Evolutionary conservation across 768 basidiomycete species (phyloP).

Genomic region (Tulasnella sp.): DNA sequence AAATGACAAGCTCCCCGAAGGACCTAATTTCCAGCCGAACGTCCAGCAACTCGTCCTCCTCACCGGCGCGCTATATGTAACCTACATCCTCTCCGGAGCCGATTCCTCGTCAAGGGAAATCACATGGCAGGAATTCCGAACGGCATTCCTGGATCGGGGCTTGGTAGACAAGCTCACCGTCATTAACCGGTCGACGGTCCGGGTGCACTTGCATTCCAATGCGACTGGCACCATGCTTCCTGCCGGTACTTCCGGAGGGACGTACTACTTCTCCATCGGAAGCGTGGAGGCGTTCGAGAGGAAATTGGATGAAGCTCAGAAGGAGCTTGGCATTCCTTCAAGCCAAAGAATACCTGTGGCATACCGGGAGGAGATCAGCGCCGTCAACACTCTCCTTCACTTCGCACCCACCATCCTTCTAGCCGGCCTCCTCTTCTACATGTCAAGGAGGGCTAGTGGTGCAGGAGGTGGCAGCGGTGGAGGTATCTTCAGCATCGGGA

Average conservation of each 20-base stretch:
- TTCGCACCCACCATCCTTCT: slow-evolving; percentile 94
- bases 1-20: slow-evolving; percentile 31
- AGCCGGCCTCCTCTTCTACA: slow-evolving; percentile 81
- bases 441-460: slow-evolving; percentile 62
- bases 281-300: slow-evolving; percentile 95
- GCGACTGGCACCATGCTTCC: slow-evolving; percentile 60
- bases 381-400: slow-evolving; percentile 70
- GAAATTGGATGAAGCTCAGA: slow-evolving; percentile 88
- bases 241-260: slow-evolving; percentile 44
- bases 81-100: slow-evolving; percentile 41
- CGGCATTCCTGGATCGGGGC: slow-evolving; percentile 92
- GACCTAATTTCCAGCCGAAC: slow-evolving; percentile 34
- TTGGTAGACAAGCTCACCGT: slow-evolving; percentile 91
- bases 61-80: slow-evolving; percentile 40
- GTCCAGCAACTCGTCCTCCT: slow-evolving; percentile 11
- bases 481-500: slow-evolving; percentile 95
- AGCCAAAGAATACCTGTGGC: slow-evolving; percentile 93
- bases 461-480: slow-evolving; percentile 57
- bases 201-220: slow-evolving; percentile 88
- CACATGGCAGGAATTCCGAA: slow-evolving; percentile 99
- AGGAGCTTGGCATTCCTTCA: slow-evolving; percentile 83
- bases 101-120: slow-evolving; percentile 64
- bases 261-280: slow-evolving; percentile 94
- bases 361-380: slow-evolving; percentile 90
- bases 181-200: slow-evolving; percentile 82